A percentile compares a stretch with the other conserved stretches of the same genome.
These are phyloP conservation scores for Phaffia rhodozyma DNA, from an alignment of 1,284 basidiomycete species.

Conservation along the genomic window DNA sequence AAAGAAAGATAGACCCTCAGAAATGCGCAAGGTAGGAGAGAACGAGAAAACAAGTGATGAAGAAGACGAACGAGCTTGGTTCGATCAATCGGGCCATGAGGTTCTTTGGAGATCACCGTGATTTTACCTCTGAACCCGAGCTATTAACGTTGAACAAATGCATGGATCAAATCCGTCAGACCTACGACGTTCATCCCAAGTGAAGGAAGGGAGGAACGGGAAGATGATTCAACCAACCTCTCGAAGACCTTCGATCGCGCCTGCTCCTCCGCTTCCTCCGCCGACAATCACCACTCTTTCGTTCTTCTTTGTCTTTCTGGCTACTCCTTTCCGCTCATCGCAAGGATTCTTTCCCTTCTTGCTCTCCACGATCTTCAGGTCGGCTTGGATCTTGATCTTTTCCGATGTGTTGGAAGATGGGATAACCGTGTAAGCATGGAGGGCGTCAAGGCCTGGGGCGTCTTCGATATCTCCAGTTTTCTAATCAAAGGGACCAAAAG, in stretches of 20 bases:
- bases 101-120: conserved; percentile 67
- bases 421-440: conserved; percentile 67
- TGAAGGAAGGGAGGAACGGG: background rate
- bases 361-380: conserved; percentile 52
- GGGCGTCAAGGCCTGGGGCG: conserved; percentile 71
- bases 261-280: conserved; percentile 70
- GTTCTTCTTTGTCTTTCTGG: conserved; percentile 27
- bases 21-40: background rate
- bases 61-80: background rate
- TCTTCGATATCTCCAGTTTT: conserved; percentile 53
- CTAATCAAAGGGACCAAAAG: background rate
- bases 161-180: conserved; percentile 9
- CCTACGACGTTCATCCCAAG: conserved; percentile 5
- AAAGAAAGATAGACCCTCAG: background rate
- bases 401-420: conserved; percentile 47
- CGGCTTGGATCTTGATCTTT: conserved; percentile 70
- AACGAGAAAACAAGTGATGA: background rate
- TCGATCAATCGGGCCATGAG: conserved; percentile 66
- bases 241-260: conserved; percentile 69
- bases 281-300: conserved; percentile 66
- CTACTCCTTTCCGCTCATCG: conserved; percentile 20
- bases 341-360: conserved; percentile 50
- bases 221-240: conserved; percentile 43
- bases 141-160: conserved; percentile 36
- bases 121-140: conserved; percentile 66